Base-by-base conservation (phyloP, 768 basidiomycete species). In the Coprinopsis cinerea region DNA sequence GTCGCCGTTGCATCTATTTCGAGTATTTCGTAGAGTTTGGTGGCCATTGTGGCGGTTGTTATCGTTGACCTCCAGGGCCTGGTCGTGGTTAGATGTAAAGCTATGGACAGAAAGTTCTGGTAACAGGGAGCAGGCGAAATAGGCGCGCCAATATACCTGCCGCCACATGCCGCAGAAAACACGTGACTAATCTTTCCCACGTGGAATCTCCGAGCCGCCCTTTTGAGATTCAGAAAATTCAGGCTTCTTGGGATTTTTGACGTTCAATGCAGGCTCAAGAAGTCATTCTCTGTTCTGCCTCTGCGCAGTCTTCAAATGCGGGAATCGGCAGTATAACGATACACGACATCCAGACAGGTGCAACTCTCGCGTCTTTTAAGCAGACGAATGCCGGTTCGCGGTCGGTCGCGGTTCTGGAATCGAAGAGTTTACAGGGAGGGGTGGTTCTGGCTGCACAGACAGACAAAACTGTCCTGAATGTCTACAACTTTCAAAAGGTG, bases 401-500 rank as follows among this genome's bases (percentile, higher is more conserved):
- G 47, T 88, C 81, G 59, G 82, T 82, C n/a, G 78, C 82, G 5
- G 69, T 82, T 22, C 72, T 91, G 2, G 78, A 81, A 49, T 85
- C 89, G 1, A 71, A 67, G 43, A 72, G 82, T 62, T 83, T 83
- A 0, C 77, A 82, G 54, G 96, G 95, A 20, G 93, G 94, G 1
- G 74, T 92, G 51, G 75, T 96, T 47, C 74, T 96, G 18, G 83
- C 90, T 24, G 82, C 84, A 1, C 93, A 96, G 62, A 80, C 83
- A 41, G 91, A 93, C 51, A 96, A 96, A 65, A 82, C 90, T 0
- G 76, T 95, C 36, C 60, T 96, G 55, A 85, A 95, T 60, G 85
- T 93, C 15, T 98, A 95, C 67, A 84, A 81, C 55, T 97, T 92
- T 66, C 92, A 97, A 76, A 94, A 92, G 74, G 95, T 88, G 54